Evolutionary conservation across 768 basidiomycete species (phyloP), one percentile per base, ranked within the genome.

Genomic region (Phanerochaete carnosa): DNA sequence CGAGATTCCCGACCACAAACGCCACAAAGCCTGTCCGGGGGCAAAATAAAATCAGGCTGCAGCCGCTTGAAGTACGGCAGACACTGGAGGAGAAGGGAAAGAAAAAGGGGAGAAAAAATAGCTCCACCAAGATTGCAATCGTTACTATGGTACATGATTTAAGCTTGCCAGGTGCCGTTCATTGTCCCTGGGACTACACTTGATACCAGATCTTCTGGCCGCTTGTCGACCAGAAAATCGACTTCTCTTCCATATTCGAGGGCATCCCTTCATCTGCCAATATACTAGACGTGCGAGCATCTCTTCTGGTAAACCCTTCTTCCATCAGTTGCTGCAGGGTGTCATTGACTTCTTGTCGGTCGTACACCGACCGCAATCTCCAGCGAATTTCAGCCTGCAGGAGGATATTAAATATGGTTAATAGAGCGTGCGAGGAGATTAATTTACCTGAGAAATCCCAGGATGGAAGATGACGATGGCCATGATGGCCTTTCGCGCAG

Each of bases 261-360:
- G 83, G 63, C 11, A 73, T 23, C 75, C 77, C 63, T 60, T 61
- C 16, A 64, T 69, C 56, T 68, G 66, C 65, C 66, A 23, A 32
- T 26, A 61, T 3, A 29, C 52, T 61, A 43, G 56, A 47, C 59
- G 57, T 59, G 64, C 66, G 71, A 33, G 60, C 64, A 49, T 75
- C 73, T 63, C 73, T 64, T 46, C 72, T 72, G 29, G 89, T 58
- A 59, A 77, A 81, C 9, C 83, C 80, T 30, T 85, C 83, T n/a
- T 79, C 79, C 23, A 73, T 68, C 53, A 93, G 72, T 57, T 79
- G 79, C 15, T 74, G 72, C 49, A 91, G 68, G 23, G 88, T 61
- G n/a, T 92, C 90, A 51, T 78, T 73, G 26, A 89, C 74, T 68
- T 93, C 92, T 63, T 88, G 88, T 58, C 86, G 79, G 68, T 94